Conservation (phyloP, 2,329 filamentous ascomycete species). For the Drechslerella coelobrocha region DNA sequence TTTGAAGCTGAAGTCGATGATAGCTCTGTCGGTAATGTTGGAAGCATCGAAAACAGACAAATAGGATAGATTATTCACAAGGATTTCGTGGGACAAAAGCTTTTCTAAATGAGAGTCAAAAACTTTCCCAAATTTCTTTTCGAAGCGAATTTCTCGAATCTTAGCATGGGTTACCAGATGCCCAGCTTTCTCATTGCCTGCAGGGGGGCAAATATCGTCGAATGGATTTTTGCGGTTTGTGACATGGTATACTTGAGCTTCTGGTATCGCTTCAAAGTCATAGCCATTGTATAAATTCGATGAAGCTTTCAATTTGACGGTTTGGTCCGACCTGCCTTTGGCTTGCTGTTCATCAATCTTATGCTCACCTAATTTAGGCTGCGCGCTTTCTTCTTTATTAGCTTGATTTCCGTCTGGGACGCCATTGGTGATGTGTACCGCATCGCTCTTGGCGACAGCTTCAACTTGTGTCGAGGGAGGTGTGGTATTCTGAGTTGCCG, state of each 20-base stretch:
- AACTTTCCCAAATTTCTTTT: slow-evolving; percentile 17
- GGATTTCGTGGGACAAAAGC: not conserved
- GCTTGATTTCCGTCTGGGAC: not conserved
- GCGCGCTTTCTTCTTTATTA: not conserved
- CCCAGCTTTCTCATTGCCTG: not conserved
- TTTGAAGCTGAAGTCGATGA: slow-evolving; percentile 13
- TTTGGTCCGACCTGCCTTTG: not conserved
- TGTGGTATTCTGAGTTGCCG: slow-evolving; percentile 3
- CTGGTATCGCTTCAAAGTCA: not conserved
- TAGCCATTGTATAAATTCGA: slow-evolving; percentile 2
- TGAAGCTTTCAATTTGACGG: not conserved
- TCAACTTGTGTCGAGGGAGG: not conserved
- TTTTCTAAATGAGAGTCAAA: slow-evolving; percentile 1
- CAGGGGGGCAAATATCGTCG: not conserved
- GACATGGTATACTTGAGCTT: slow-evolving; percentile 8
- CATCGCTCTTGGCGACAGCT: not conserved
- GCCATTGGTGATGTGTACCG: not conserved
- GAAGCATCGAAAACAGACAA: slow-evolving; percentile 10
- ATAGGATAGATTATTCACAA: slow-evolving; percentile 5
- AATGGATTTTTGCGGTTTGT: not conserved
- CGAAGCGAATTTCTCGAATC: slow-evolving; percentile 23
- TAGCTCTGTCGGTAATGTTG: slow-evolving; percentile 10
- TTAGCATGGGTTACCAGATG: not conserved
- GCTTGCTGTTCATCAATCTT: not conserved
- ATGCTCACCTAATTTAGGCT: too few relatives aligned